Conservation (phyloP, 495 filamentous ascomycete species). For the Evansstolkia leycettana region DNA sequence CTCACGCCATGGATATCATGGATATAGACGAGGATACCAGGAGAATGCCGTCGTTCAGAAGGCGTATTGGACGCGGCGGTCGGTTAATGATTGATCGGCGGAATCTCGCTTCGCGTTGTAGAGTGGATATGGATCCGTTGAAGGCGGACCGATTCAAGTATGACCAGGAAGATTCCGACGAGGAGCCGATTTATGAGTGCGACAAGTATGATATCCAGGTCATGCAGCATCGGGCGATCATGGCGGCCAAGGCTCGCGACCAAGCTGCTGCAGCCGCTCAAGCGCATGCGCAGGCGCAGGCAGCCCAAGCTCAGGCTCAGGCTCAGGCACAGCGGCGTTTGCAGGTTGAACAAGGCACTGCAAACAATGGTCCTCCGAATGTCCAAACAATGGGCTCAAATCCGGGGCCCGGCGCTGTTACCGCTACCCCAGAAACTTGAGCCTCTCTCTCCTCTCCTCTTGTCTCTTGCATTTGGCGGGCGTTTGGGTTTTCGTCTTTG, state of each 20-base stretch:
- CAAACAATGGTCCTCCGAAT: slow-evolving; percentile 14
- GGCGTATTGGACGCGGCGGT: slow-evolving; percentile 62
- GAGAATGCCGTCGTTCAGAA: slow-evolving; percentile 47
- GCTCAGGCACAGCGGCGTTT: slow-evolving; percentile 27
- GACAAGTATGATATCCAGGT: slow-evolving; percentile 60
- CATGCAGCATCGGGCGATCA: slow-evolving; percentile 60
- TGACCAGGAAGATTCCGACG: slow-evolving; percentile 56
- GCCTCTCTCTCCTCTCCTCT: slow-evolving; percentile 12
- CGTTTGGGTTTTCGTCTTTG: slow-evolving; percentile 19
- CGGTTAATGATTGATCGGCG: slow-evolving; percentile 72
- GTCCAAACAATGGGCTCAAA: slow-evolving; percentile 19
- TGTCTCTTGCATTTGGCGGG: slow-evolving; percentile 30
- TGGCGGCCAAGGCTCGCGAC: slow-evolving; percentile 40
- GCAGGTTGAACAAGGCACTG: slow-evolving; percentile 28
- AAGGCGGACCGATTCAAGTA: slow-evolving; percentile 70
- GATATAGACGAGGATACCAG: slow-evolving; percentile 36
- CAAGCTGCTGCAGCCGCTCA: slow-evolving; percentile 31
- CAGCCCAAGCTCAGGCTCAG: slow-evolving; percentile 16
- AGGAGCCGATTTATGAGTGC: slow-evolving; percentile 57
- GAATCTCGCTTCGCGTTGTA: slow-evolving; percentile 36
- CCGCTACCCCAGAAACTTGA: slow-evolving; percentile 25
- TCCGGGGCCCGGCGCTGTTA: slow-evolving; percentile 19
- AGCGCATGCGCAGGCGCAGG: slow-evolving; percentile 37
- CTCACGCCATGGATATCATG: slow-evolving; percentile 32
- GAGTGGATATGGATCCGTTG: slow-evolving; percentile 36